These are phyloP conservation scores for Tritrichomonas musculus DNA, from an alignment of 208 protist genomes.

Conservation along the genomic window DNA sequence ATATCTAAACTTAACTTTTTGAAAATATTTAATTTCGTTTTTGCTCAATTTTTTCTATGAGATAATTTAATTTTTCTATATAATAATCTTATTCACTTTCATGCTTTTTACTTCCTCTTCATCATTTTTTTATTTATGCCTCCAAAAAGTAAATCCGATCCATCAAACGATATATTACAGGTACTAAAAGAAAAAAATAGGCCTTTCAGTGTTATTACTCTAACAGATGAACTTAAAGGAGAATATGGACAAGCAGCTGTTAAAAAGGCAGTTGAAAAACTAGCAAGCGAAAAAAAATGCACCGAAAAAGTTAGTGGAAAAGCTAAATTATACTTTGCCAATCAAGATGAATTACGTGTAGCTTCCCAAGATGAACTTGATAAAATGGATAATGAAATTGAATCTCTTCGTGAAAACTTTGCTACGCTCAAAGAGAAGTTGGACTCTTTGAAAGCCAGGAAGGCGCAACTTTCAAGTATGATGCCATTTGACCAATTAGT, in stretches of 20 bases:
- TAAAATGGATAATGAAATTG: not conserved
- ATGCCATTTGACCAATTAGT: not conserved
- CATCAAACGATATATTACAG: not conserved
- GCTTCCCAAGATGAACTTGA: not conserved
- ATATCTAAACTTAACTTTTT: too few relatives aligned
- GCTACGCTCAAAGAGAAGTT: not conserved
- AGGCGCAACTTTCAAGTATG: not conserved
- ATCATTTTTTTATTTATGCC: not conserved
- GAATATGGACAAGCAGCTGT: not conserved
- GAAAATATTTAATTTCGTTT: too few relatives aligned
- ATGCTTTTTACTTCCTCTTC: too few relatives aligned
- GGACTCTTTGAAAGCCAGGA: not conserved
- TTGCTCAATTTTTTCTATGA: too few relatives aligned
- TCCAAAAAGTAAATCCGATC: not conserved
- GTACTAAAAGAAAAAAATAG: not conserved
- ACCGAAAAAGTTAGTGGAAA: not conserved
- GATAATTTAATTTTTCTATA: too few relatives aligned
- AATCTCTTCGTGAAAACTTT: not conserved
- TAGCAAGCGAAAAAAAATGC: not conserved
- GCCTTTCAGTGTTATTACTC: not conserved
- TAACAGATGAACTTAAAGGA: not conserved
- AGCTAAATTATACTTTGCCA: constrained; percentile 20
- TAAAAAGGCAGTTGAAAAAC: not conserved
- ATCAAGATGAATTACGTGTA: not conserved
- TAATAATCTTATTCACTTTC: too few relatives aligned